phyloP scores from a whole-genome alignment of 495 filamentous ascomycete genomes.

The Glonium stellatum region DNA sequence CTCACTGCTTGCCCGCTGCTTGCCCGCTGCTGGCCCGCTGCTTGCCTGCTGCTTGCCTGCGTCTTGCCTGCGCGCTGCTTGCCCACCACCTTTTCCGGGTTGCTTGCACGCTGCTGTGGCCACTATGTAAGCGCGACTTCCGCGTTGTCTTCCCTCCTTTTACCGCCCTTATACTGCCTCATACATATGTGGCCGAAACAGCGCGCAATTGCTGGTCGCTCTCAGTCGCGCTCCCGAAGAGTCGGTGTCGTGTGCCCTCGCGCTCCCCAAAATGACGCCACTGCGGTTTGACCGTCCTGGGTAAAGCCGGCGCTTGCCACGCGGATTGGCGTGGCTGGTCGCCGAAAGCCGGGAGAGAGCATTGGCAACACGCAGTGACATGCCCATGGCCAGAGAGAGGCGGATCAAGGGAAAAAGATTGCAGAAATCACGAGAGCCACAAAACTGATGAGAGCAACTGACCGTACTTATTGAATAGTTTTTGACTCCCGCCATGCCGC shows the following conservation, averaged over 20 bases:
- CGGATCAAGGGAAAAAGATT: background rate
- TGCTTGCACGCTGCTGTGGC: too few relatives aligned
- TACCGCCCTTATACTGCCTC: too few relatives aligned
- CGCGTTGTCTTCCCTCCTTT: too few relatives aligned
- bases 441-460: background rate
- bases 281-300: background rate
- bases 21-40: too few relatives aligned
- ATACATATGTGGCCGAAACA: too few relatives aligned
- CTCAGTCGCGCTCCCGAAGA: background rate
- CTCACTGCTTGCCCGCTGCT: too few relatives aligned
- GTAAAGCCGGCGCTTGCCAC: background rate
- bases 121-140: too few relatives aligned
- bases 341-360: background rate
- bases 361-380: background rate
- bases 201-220: background rate
- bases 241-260: background rate
- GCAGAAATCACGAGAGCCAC: background rate
- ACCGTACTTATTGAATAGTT: constrained; percentile 2
- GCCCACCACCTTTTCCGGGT: too few relatives aligned
- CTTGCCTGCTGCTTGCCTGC: too few relatives aligned
- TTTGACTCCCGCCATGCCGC: background rate
- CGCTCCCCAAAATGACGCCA: background rate
- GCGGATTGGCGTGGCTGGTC: background rate
- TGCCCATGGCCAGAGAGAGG: background rate
- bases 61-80: too few relatives aligned